Base-by-base conservation (phyloP, 2,329 filamentous ascomycete species). In the Fusarium torreyae region DNA sequence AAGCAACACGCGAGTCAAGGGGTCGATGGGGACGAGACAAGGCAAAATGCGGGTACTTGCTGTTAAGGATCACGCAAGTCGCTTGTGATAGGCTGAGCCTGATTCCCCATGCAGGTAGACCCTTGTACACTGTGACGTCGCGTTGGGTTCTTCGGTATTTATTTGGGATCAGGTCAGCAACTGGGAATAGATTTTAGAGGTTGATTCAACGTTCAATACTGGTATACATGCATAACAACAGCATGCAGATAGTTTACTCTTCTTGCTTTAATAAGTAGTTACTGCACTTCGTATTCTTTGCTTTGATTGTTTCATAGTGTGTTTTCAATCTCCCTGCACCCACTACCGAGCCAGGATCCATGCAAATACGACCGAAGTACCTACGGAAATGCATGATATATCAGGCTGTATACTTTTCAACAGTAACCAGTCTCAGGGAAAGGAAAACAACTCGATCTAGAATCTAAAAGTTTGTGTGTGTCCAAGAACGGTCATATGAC, bases 111-210 rank as follows among this genome's bases (percentile, higher is more conserved):
- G 45, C 45, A 65, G 62, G 22, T 20, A 24, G 50, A 70, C 51
- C 68, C 68, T 42, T 66, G 68, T 63, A 48, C 64, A 42, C 50
- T 66, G 61, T 65, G 68, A 70, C 68, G 68, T 71, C 52, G 60
- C 44, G 44, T 48, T 34, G 44, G 48, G 31, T 55, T 68, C 24
- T 60, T 50, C 31, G 43, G 50, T 38, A 39, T 20, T 63, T 62
- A 48, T 20, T 53, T 33, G 11, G 18, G 24, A 22, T 34, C 49
- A 26, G 24, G 39, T 34, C 49, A 26, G 24, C 50, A 10, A 31
- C 38, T 40, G 38, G 38, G 57, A 48, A 42, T 43, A 52, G 17
- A 55, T 44, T 24, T 63, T 44, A 64, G 59, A 64, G 59, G 40
- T 14, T 28, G 33, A 56, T 45, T 58, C 44, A 39, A 45, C 26